Conservation (phyloP, 257 asterid species). For the Gentiana macrophylla region DNA sequence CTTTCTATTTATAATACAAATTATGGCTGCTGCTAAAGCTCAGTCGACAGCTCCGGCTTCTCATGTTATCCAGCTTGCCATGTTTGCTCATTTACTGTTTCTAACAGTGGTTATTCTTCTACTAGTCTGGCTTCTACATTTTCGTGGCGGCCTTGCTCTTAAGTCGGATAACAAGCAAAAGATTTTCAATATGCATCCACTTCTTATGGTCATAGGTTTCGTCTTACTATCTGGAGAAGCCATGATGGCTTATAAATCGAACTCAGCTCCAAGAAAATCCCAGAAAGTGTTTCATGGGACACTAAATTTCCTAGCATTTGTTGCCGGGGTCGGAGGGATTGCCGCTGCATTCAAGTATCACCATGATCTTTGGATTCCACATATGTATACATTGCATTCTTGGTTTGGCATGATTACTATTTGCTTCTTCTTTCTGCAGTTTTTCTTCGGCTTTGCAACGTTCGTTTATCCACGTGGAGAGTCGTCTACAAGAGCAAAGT, state of each 20-base stretch:
- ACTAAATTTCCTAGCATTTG: conserved; percentile 39
- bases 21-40: conserved; percentile 21
- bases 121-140: conserved; percentile 51
- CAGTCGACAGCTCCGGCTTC: conserved; percentile 17
- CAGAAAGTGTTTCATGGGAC: conserved; percentile 33
- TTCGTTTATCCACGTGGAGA: conserved; percentile 23
- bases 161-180: conserved; percentile 24
- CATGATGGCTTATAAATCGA: conserved; percentile 35
- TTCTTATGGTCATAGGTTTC: conserved; percentile 54
- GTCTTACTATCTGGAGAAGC: conserved; percentile 49
- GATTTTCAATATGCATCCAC: conserved; percentile 63
- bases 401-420: conserved; percentile 63
- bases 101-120: conserved; percentile 23
- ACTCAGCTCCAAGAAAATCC: conserved; percentile 11
- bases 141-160: conserved; percentile 45
- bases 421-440: conserved; percentile 36
- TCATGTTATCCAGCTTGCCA: conserved; percentile 19
- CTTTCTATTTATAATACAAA: no score
- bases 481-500: conserved; percentile 18
- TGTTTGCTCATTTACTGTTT: conserved; percentile 41
- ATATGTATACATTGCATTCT: conserved; percentile 53
- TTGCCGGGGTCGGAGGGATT: conserved; percentile 37
- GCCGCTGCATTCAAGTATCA: conserved; percentile 54
- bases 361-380: conserved; percentile 14
- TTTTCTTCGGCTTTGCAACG: conserved; percentile 31